Conservation (phyloP, 176 grass and related monocot species). For the Eleusine indica region DNA sequence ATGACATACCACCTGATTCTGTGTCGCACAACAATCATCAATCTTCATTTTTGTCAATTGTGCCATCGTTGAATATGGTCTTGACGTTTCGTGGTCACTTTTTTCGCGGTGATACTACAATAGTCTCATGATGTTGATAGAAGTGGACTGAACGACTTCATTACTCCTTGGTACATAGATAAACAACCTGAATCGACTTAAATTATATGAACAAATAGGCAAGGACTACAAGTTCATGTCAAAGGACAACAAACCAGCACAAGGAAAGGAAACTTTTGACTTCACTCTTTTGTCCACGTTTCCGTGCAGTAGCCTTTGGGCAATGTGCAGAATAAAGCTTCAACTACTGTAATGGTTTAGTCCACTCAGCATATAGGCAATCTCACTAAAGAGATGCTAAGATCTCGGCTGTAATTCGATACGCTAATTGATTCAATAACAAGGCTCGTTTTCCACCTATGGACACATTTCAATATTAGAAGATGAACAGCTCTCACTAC, state of each 20-base stretch:
- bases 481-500: not conserved
- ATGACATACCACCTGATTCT: not conserved
- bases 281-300: not conserved
- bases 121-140: not conserved
- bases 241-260: not conserved
- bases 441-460: not conserved
- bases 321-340: slow-evolving; percentile 6
- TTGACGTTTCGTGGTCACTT: not conserved
- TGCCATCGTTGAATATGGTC: not conserved
- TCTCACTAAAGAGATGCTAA: not conserved
- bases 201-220: not conserved
- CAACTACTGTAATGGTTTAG: not conserved
- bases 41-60: not conserved
- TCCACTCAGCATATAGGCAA: not conserved
- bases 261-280: not conserved
- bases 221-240: not conserved
- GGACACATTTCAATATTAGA: slow-evolving; percentile 17
- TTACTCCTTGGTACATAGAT: not conserved
- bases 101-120: not conserved
- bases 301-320: not conserved
- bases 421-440: not conserved
- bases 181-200: not conserved
- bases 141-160: not conserved
- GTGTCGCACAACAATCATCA: not conserved
- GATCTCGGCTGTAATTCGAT: not conserved